Conservation (phyloP, 257 asterid genomes). For the Cordia subcordata region DNA sequence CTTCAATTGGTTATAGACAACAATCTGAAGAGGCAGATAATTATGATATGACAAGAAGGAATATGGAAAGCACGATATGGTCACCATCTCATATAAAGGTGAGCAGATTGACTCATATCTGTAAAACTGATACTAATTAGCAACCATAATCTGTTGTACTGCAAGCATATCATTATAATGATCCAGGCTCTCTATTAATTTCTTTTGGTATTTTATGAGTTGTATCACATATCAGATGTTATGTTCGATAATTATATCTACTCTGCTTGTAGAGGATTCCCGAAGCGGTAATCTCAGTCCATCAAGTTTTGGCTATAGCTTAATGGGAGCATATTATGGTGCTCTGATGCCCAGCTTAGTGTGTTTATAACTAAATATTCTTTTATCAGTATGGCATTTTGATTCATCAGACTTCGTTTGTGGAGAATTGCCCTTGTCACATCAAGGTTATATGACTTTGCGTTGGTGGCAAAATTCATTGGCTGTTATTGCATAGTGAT, state of each 20-base stretch:
- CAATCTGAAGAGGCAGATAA: constrained; percentile 22
- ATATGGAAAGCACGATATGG: constrained; percentile 24
- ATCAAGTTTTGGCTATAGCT: too few species aligned
- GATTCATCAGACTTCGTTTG: too few species aligned
- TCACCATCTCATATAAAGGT: constrained; percentile 31
- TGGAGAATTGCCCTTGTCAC: too few species aligned
- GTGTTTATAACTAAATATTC: too few species aligned
- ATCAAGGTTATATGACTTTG: too few species aligned
- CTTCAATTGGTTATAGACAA: constrained; percentile 29
- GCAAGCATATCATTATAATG: neutral
- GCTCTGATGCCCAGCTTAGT: too few species aligned
- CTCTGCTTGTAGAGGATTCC: too few species aligned
- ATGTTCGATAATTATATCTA: neutral
- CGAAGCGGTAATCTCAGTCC: too few species aligned
- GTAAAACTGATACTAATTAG: neutral
- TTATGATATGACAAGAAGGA: constrained; percentile 17
- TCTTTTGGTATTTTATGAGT: neutral
- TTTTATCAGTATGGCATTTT: too few species aligned
- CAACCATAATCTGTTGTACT: neutral
- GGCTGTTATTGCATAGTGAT: too few species aligned
- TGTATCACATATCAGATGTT: neutral
- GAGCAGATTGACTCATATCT: constrained; percentile 10
- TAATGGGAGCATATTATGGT: too few species aligned
- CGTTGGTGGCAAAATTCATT: too few species aligned
- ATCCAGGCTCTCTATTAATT: neutral